Base-by-base conservation (phyloP, 2,329 filamentous ascomycete genomes). In the Pyrenochaeta sp. region DNA sequence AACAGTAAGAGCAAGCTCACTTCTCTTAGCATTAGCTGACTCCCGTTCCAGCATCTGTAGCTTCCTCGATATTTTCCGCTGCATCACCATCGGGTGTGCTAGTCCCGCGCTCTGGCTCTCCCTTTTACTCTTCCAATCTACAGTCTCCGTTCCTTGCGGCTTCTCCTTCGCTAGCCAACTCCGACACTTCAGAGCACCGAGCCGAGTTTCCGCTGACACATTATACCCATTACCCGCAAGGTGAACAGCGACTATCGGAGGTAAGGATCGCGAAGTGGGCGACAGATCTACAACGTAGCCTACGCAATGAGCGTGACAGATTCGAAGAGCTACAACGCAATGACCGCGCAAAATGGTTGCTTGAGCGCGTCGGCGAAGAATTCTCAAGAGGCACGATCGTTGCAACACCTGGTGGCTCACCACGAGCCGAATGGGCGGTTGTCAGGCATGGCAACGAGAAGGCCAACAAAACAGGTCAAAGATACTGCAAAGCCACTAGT, bases 211-310 rank as follows among this genome's bases (percentile, higher is more conserved):
- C 74, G 2, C 60, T 77, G 6, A 66, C 75, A 7, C 82, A 87
- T 54, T 81, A 90, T 52, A 80, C 84, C 39, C 65, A 63, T 13
- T 81, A 87, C 70, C 46, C 59, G 19, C 84, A 86, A 57, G 81
- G 83, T 19, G 86, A 90, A 69, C 86, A 90, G 65, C 82, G 81
- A 6, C 78, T 88, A 42, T 86, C 87, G 12, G 87, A 90, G 63
- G 83, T 94, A n/a, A 84, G 89, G 6, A 82, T 96, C 19, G 90
- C 89, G 1, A 91, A 90, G 71, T 96, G 92, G 92, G 92, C 92
- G 0, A 85, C 88, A 7, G 91, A 95, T 67, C 82, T 96, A 0
- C 91, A 96, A 72, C 86, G 87, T 54, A 92, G 90, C 69, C 81
- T 95, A 1, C 85, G 88, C 28, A 89, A 89, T 56, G 92, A 95